Conservation (phyloP, 2,329 filamentous ascomycete genomes). For the Colletotrichum echinochloae region DNA sequence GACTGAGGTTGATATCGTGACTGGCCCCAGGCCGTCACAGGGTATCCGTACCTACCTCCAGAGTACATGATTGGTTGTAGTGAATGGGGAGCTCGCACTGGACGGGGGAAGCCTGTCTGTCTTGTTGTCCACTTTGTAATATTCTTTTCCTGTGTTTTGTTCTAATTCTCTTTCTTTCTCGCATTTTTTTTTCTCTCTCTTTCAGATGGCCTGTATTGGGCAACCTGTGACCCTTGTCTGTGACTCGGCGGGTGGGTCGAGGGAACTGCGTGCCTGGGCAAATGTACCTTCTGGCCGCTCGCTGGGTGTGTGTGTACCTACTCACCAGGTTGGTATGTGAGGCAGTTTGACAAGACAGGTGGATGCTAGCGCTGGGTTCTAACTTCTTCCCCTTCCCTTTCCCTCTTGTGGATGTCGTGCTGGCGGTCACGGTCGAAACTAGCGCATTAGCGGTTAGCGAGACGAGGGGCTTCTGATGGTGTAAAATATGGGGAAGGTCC, state of each 20-base stretch:
- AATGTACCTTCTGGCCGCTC: not conserved
- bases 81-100: slow-evolving; percentile 17
- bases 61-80: not conserved
- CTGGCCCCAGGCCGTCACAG: slow-evolving; percentile 19
- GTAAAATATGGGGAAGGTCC: slow-evolving; percentile 39
- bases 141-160: not conserved
- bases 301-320: not conserved
- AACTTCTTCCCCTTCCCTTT: not conserved
- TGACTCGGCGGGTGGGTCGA: slow-evolving; percentile 12
- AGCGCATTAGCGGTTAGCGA: not conserved
- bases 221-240: slow-evolving; percentile 30
- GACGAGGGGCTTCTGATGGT: slow-evolving; percentile 34
- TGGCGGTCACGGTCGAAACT: slow-evolving; percentile 21
- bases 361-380: not conserved
- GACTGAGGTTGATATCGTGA: slow-evolving; percentile 29
- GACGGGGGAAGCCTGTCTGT: slow-evolving; percentile 39
- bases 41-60: not conserved
- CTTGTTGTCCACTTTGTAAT: slow-evolving; percentile 5
- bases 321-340: not conserved
- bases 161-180: not conserved
- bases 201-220: slow-evolving; percentile 7
- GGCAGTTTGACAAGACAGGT: not conserved
- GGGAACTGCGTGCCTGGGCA: not conserved
- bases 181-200: not conserved
- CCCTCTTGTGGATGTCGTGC: slow-evolving; percentile 22